These are phyloP conservation scores for Elsinoe necatrix DNA, from an alignment of 2,329 filamentous ascomycete species.

Conservation along the genomic window DNA sequence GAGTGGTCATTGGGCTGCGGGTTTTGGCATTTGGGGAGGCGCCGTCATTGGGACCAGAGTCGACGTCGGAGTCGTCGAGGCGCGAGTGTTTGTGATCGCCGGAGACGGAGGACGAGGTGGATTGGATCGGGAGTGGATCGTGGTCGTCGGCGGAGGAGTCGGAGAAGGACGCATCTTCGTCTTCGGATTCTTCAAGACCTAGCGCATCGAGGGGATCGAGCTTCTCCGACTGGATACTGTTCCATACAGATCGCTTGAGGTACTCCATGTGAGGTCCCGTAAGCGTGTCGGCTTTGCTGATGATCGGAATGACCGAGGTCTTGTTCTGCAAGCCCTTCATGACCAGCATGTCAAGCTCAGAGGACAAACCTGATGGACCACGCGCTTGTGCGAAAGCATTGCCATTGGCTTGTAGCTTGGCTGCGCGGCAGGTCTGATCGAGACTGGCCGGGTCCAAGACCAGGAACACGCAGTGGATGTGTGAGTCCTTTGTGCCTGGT, in stretches of 20 bases:
- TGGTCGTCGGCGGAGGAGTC: conserved; percentile 43
- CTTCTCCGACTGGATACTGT: conserved; percentile 73
- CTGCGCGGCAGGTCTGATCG: conserved; percentile 60
- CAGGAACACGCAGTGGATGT: conserved; percentile 93
- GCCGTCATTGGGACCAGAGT: not conserved
- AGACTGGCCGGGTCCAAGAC: conserved; percentile 81
- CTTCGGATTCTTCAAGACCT: conserved; percentile 67
- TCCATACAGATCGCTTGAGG: conserved; percentile 84
- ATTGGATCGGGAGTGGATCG: conserved; percentile 21
- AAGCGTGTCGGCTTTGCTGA: conserved; percentile 93
- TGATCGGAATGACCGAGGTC: conserved; percentile 89
- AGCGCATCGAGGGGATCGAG: conserved; percentile 84
- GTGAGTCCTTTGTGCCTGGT: conserved; percentile 86
- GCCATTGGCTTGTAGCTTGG: conserved; percentile 36
- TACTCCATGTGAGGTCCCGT: conserved; percentile 91
- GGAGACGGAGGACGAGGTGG: conserved; percentile 25
- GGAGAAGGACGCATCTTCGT: conserved; percentile 37
- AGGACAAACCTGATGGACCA: conserved; percentile 59
- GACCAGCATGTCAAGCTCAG: conserved; percentile 83
- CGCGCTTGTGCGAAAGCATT: conserved; percentile 39
- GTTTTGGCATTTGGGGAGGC: conserved; percentile 26
- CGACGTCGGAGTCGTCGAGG: conserved; percentile 29
- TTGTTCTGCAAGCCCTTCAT: conserved; percentile 81
- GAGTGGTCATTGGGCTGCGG: conserved; percentile 7
- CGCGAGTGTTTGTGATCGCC: conserved; percentile 22